A percentile compares a stretch with the other conserved stretches of the same genome.
These are phyloP conservation scores for Neurospora discreta DNA, from an alignment of 495 filamentous ascomycete species.

Conservation along the genomic window DNA sequence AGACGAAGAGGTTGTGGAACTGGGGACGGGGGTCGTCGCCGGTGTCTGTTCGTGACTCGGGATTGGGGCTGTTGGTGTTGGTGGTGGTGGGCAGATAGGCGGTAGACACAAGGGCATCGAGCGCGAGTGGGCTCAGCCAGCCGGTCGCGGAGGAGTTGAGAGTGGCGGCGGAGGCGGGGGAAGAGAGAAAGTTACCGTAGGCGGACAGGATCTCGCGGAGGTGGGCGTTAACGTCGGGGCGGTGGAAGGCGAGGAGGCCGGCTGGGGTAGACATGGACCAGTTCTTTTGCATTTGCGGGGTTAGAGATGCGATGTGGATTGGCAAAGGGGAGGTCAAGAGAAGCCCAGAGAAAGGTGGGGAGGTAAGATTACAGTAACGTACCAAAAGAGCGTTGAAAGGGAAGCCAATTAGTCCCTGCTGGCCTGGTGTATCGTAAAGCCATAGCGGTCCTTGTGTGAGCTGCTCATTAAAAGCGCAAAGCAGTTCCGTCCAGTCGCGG, in stretches of 20 bases:
- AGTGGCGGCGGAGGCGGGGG: not conserved
- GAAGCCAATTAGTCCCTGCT: not conserved
- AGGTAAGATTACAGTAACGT: not conserved
- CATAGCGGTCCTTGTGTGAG: not conserved
- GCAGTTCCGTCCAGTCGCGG: not conserved
- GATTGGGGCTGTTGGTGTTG: not conserved
- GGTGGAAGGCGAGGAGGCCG: not conserved
- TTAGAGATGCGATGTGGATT: not conserved
- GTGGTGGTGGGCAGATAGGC: not conserved
- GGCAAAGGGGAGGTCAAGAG: not conserved
- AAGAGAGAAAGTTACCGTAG: not conserved
- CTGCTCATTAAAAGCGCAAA: not conserved
- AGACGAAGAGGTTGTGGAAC: not conserved
- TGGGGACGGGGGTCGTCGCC: not conserved
- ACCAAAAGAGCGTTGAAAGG: not conserved
- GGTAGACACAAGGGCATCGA: not conserved
- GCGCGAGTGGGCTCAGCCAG: not conserved
- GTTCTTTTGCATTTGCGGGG: not conserved
- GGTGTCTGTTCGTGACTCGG: not conserved
- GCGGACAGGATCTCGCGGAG: not conserved
- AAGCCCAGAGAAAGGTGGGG: not conserved
- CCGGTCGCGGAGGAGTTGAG: not conserved
- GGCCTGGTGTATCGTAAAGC: not conserved
- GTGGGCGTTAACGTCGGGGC: not conserved
- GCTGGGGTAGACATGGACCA: not conserved